Conservation (phyloP, 192 early-diverging fungal species). For the Rhizophagus prolifer region DNA sequence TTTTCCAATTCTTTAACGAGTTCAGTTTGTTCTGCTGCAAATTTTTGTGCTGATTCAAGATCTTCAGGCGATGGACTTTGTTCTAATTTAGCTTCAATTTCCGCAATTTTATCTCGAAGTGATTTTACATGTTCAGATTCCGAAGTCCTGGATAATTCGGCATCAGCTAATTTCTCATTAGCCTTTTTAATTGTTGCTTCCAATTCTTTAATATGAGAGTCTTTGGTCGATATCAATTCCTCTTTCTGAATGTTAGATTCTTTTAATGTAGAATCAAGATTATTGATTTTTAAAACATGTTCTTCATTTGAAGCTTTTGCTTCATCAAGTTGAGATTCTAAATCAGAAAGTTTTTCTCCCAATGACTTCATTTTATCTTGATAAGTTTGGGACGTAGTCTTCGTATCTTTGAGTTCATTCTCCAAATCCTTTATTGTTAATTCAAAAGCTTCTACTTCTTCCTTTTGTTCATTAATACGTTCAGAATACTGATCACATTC, state of each 20-base stretch:
- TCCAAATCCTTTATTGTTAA: background rate
- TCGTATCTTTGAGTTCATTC: background rate
- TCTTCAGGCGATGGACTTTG: background rate
- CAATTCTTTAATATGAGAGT: background rate
- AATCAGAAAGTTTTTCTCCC: background rate
- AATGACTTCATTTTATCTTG: background rate
- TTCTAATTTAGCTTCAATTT: background rate
- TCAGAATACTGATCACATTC: background rate
- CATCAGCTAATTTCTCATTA: conserved; percentile 1
- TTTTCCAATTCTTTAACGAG: background rate
- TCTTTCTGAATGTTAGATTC: background rate
- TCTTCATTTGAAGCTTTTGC: background rate
- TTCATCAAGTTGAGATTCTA: conserved; percentile 17
- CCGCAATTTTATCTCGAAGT: background rate
- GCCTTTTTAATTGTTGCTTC: background rate
- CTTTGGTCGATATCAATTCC: background rate
- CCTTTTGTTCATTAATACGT: no score
- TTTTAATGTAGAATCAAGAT: background rate
- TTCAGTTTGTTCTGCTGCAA: background rate
- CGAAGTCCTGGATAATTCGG: background rate
- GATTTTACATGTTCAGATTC: background rate
- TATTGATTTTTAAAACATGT: background rate
- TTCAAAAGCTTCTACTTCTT: background rate
- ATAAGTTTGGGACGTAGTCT: background rate
- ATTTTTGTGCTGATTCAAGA: background rate